These are phyloP conservation scores for Fusarium oxysporum DNA, from an alignment of 2,329 filamentous ascomycete species.

Conservation along the genomic window DNA sequence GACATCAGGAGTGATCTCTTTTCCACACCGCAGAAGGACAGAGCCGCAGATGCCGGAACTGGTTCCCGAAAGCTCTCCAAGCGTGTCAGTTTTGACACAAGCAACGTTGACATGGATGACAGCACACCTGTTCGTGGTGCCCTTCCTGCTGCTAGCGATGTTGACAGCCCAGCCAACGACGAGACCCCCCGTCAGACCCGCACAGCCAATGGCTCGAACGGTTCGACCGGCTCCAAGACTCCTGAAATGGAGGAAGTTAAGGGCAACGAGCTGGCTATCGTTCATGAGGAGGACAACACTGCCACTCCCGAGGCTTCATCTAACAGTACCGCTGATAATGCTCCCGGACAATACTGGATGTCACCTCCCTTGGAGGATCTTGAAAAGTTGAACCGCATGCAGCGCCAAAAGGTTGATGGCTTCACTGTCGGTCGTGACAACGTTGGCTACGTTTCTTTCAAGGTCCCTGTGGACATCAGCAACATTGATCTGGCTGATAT, in stretches of 20 bases:
- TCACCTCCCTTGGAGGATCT: slow-evolving; percentile 80
- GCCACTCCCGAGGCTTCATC: slow-evolving; percentile 46
- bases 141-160: slow-evolving; percentile 51
- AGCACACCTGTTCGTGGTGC: slow-evolving; percentile 50
- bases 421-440: slow-evolving; percentile 87
- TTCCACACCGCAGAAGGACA: slow-evolving; percentile 68
- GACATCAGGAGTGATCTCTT: slow-evolving; percentile 81
- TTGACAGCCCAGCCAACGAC: slow-evolving; percentile 47
- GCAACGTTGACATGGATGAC: slow-evolving; percentile 56
- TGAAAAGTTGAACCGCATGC: slow-evolving; percentile 80
- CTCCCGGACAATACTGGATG: slow-evolving; percentile 88
- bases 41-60: slow-evolving; percentile 53
- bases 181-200: slow-evolving; percentile 65
- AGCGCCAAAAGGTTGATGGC: slow-evolving; percentile 78
- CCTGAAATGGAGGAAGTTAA: slow-evolving; percentile 78
- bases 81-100: slow-evolving; percentile 90
- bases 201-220: slow-evolving; percentile 52
- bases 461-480: slow-evolving; percentile 84
- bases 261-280: slow-evolving; percentile 81
- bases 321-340: slow-evolving; percentile 53
- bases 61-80: slow-evolving; percentile 74
- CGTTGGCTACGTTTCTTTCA: slow-evolving; percentile 85
- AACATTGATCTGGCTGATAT: slow-evolving; percentile 84
- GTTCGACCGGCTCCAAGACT: slow-evolving; percentile 51
- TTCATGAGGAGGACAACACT: slow-evolving; percentile 74